Percentiles rank a stretch among this genome's conserved stretches.
Evolutionary conservation across 2,329 filamentous ascomycete genomes (phyloP).

Genomic region (Phialophora chinensis): DNA sequence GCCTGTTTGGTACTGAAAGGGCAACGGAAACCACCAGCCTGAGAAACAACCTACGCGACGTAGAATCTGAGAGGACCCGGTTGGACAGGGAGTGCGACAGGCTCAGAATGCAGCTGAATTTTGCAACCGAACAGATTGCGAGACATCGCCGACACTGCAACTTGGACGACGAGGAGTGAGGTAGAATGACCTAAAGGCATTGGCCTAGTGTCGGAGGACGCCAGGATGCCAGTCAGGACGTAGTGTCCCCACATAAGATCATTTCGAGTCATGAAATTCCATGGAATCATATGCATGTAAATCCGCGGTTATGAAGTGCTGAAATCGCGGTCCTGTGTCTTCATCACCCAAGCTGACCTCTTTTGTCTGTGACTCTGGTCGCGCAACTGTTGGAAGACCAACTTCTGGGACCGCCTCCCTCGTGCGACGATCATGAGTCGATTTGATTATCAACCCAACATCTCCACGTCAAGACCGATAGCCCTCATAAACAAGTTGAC

Average conservation of each 20-base stretch:
- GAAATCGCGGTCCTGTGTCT: background rate
- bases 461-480: constrained; percentile 95
- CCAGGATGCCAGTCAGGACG: background rate
- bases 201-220: background rate
- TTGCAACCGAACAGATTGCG: constrained; percentile 9
- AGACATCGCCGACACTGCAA: background rate
- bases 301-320: background rate
- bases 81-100: background rate
- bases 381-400: background rate
- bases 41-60: background rate
- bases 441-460: constrained; percentile 57
- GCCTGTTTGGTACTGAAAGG: background rate
- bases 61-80: background rate
- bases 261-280: background rate
- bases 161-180: constrained; percentile 1
- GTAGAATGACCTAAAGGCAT: background rate
- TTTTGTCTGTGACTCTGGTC: background rate
- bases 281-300: background rate
- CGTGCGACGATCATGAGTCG: background rate
- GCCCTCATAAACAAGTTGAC: constrained; percentile 99
- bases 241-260: background rate
- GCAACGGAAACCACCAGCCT: constrained; percentile 3
- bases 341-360: background rate
- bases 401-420: background rate
- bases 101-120: background rate